Conservation (phyloP, 192 early-diverging fungal genomes). For the Backusella liffmaniae region DNA sequence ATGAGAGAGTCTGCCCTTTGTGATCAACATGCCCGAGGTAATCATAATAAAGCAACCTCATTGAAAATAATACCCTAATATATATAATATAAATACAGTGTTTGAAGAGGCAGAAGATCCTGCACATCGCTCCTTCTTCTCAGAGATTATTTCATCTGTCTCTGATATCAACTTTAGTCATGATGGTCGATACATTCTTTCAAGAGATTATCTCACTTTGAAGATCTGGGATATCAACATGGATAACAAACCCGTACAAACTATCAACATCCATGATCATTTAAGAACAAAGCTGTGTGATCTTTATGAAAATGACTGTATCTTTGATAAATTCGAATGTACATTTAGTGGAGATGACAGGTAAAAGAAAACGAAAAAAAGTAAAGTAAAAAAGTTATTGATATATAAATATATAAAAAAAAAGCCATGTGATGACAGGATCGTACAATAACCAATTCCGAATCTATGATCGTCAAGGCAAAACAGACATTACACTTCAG, state of each 20-base stretch:
- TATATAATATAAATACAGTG: slow-evolving; percentile 40
- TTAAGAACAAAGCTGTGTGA: slow-evolving; percentile 94
- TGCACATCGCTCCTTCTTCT: slow-evolving; percentile 94
- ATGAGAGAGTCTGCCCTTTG: slow-evolving; percentile 95
- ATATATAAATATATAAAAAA: too few relatives aligned
- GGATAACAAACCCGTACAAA: slow-evolving; percentile 88
- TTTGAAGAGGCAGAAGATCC: slow-evolving; percentile 97
- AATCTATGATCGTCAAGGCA: slow-evolving; percentile 81
- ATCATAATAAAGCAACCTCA: not conserved
- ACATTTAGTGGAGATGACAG: slow-evolving; percentile 92
- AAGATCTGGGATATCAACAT: slow-evolving; percentile 99
- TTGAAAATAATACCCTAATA: not conserved
- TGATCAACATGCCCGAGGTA: slow-evolving; percentile 88
- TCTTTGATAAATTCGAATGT: slow-evolving; percentile 99
- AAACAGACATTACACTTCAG: slow-evolving; percentile 83
- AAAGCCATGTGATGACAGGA: slow-evolving; percentile 83
- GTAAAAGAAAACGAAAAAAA: slow-evolving; percentile 37
- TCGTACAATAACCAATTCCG: slow-evolving; percentile 99
- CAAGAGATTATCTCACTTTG: slow-evolving; percentile 94
- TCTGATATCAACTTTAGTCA: slow-evolving; percentile 95
- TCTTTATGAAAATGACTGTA: slow-evolving; percentile 98
- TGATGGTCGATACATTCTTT: slow-evolving; percentile 95
- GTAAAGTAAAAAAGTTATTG: not conserved
- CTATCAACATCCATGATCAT: slow-evolving; percentile 95
- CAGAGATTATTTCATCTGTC: slow-evolving; percentile 98